Evolutionary conservation across 768 basidiomycete genomes (phyloP).

Genomic region (Pulveroboletus sp.): DNA sequence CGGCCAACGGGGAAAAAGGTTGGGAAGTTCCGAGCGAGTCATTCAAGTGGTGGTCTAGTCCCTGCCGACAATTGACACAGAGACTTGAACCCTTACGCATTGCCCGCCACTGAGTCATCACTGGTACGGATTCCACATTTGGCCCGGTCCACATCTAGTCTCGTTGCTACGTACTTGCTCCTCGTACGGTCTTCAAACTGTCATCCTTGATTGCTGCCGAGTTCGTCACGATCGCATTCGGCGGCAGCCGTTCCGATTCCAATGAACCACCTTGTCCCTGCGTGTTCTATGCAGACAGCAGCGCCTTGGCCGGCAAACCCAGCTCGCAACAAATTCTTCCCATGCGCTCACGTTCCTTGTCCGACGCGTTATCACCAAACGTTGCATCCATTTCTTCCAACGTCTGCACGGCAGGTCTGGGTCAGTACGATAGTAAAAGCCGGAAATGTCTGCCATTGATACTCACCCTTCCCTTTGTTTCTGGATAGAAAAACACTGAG

Average conservation of each 20-base stretch:
- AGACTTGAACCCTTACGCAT: no score
- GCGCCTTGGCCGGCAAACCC: constrained; percentile 25
- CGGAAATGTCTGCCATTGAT: neutral
- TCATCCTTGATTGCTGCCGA: neutral
- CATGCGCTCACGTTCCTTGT: constrained; percentile 26
- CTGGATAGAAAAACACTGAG: constrained; percentile 27
- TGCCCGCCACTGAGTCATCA: neutral
- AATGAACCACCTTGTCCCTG: neutral
- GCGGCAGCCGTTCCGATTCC: neutral
- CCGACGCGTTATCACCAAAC: constrained; percentile 29
- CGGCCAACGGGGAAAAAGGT: neutral
- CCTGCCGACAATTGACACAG: neutral
- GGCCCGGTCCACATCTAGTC: no score
- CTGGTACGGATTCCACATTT: no score
- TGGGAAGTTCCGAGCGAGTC: neutral
- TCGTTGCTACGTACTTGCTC: no score
- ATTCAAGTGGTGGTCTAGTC: neutral
- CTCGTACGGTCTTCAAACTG: neutral
- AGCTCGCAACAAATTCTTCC: constrained; percentile 26
- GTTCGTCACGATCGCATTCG: neutral
- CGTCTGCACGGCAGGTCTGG: constrained; percentile 17
- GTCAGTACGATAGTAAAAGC: neutral
- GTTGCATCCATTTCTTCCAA: constrained; percentile 33
- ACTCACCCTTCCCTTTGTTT: constrained; percentile 33
- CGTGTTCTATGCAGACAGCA: constrained; percentile 14